Evolutionary conservation across 2,329 filamentous ascomycete genomes (phyloP).

Genomic region (Aphanoascus verrucosus): DNA sequence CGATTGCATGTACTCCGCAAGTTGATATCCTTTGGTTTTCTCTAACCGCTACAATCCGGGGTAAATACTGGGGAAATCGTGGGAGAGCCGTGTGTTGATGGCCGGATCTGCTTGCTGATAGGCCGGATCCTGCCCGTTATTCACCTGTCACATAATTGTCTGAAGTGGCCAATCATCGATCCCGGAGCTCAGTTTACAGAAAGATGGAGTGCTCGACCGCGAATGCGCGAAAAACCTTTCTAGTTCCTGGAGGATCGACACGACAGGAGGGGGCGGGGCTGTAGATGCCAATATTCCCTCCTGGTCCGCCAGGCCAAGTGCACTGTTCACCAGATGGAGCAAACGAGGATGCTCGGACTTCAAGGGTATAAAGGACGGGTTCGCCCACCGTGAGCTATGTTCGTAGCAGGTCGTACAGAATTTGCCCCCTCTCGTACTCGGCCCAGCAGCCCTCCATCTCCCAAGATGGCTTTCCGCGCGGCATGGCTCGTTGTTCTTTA

Average conservation of each 20-base stretch:
- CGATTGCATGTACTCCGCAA: not conserved
- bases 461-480: conserved; percentile 7
- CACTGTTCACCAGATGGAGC: not conserved
- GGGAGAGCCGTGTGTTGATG: not conserved
- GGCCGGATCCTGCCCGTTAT: not conserved
- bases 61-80: not conserved
- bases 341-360: not conserved
- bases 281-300: not conserved
- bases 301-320: not conserved
- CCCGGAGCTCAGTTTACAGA: not conserved
- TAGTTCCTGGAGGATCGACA: not conserved
- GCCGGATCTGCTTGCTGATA: not conserved
- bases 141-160: conserved; percentile 1
- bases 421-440: not conserved
- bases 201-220: not conserved
- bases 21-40: too few species aligned
- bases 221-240: not conserved
- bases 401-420: not conserved
- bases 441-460: not conserved
- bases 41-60: not conserved
- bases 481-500: conserved; percentile 10
- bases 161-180: not conserved
- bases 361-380: not conserved
- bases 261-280: conserved; percentile 1
- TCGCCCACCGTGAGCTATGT: not conserved